phyloP scores from a whole-genome alignment of 1,284 basidiomycete genomes.

The Schizopora paradoxa region DNA sequence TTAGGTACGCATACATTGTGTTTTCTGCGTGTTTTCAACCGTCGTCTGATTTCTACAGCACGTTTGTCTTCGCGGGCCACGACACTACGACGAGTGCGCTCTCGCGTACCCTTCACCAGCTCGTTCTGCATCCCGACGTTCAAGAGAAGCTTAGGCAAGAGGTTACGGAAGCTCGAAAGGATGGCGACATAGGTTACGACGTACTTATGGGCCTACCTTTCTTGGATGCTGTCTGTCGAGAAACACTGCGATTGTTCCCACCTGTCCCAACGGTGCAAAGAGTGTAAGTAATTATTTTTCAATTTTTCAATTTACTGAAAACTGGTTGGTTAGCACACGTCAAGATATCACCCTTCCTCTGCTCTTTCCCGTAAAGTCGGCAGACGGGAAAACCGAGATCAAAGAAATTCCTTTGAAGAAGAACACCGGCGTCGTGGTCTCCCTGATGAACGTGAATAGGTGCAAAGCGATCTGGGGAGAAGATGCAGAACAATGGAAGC shows the following conservation, averaged over 20 bases:
- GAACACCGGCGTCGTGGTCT: conserved; percentile 20
- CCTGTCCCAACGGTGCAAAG: conserved; percentile 25
- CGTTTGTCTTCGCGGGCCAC: conserved; percentile 27
- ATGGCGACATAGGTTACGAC: conserved; percentile 31
- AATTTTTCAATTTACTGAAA: neutral
- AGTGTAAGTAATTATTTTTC: conserved; percentile 13
- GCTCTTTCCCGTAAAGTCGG: conserved; percentile 16
- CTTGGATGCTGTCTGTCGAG: conserved; percentile 35
- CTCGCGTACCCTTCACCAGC: conserved; percentile 25
- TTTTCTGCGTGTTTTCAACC: neutral
- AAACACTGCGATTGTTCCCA: conserved; percentile 33
- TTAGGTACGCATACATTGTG: conserved; percentile 16
- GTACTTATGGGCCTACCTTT: conserved; percentile 30
- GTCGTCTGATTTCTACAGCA: conserved; percentile 18
- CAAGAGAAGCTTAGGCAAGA: conserved; percentile 28
- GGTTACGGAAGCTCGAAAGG: conserved; percentile 22
- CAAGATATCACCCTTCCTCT: conserved; percentile 20
- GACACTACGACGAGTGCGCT: conserved; percentile 29
- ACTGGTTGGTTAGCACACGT: conserved; percentile 12
- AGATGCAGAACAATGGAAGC: conserved; percentile 22
- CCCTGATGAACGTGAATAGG: conserved; percentile 20
- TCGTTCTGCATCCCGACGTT: conserved; percentile 24
- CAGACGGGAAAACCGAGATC: conserved; percentile 12
- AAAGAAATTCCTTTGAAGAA: conserved; percentile 18
- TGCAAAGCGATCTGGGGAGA: conserved; percentile 20